phyloP scores from a whole-genome alignment of 345 rosid genomes.

The Corymbia maculata region DNA sequence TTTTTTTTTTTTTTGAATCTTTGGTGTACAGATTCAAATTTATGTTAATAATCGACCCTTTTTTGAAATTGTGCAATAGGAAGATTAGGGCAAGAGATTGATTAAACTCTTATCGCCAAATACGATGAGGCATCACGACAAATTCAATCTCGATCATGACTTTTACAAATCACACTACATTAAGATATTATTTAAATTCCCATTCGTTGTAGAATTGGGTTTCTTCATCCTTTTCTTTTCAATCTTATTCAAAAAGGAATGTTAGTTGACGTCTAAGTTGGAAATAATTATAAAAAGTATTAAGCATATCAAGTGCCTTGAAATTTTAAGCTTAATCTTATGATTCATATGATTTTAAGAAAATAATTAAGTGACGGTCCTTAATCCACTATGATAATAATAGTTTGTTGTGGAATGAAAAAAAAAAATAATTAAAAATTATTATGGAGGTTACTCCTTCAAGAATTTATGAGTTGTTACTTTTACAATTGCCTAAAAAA shows the following conservation, averaged over 20 bases:
- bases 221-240: background rate
- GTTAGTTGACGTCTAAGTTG: background rate
- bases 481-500: too few relatives aligned
- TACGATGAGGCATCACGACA: background rate
- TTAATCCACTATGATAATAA: too few relatives aligned
- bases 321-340: too few relatives aligned
- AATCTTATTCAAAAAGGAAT: background rate
- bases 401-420: rapidly evolving
- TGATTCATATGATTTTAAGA: too few relatives aligned
- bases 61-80: background rate
- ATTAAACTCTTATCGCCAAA: background rate
- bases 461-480: background rate
- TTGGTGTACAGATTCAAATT: background rate
- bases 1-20: background rate
- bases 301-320: background rate
- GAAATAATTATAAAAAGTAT: background rate
- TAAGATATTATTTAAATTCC: background rate
- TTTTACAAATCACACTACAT: background rate
- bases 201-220: background rate
- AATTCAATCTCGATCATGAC: background rate
- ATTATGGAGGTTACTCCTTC: background rate
- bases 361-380: too few relatives aligned
- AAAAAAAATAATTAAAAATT: too few relatives aligned
- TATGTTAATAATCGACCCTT: background rate
- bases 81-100: background rate